These are phyloP conservation scores for Kluyveromyces nonfermentans DNA, from an alignment of 805 yeast genomes.

Conservation along the genomic window DNA sequence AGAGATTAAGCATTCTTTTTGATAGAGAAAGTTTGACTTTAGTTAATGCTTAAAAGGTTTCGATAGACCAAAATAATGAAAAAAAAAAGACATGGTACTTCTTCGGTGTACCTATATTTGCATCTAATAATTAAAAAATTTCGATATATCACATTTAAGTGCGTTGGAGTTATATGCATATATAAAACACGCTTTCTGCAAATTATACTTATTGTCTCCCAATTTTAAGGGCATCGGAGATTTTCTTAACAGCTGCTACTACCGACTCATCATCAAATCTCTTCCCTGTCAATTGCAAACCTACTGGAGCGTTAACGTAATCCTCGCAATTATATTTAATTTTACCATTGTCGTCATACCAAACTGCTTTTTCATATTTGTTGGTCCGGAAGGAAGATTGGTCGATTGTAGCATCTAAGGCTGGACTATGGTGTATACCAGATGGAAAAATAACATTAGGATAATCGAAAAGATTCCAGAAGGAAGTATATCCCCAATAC, in stretches of 20 bases:
- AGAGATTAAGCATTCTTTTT: constrained; percentile 8
- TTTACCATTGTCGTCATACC: constrained; percentile 13
- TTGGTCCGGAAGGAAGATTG: constrained; percentile 10
- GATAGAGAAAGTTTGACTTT: constrained; percentile 5
- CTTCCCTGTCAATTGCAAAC: constrained; percentile 42
- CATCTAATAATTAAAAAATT: too few relatives aligned
- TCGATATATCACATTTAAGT: too few relatives aligned
- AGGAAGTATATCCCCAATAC: constrained; percentile 75
- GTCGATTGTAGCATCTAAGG: constrained; percentile 30
- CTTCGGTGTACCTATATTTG: too few relatives aligned
- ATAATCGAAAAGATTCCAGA: constrained; percentile 62
- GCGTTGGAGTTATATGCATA: too few relatives aligned
- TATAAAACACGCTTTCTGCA: too few relatives aligned
- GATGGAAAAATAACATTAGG: constrained; percentile 61
- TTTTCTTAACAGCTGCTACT: constrained; percentile 35
- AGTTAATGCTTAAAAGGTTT: constrained; percentile 6
- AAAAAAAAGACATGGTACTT: too few relatives aligned
- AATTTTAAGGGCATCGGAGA: constrained; percentile 28
- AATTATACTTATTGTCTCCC: constrained; percentile 10
- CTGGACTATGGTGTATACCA: constrained; percentile 48
- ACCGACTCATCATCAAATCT: constrained; percentile 43
- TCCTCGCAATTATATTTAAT: constrained; percentile 25
- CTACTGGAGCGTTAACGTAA: constrained; percentile 39
- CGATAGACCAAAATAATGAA: too few relatives aligned
- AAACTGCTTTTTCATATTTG: constrained; percentile 16